Percentiles rank a stretch among this genome's conserved stretches.
These are phyloP conservation scores for Solanum habrochaites DNA, from an alignment of 257 asterid genomes.

Conservation along the genomic window DNA sequence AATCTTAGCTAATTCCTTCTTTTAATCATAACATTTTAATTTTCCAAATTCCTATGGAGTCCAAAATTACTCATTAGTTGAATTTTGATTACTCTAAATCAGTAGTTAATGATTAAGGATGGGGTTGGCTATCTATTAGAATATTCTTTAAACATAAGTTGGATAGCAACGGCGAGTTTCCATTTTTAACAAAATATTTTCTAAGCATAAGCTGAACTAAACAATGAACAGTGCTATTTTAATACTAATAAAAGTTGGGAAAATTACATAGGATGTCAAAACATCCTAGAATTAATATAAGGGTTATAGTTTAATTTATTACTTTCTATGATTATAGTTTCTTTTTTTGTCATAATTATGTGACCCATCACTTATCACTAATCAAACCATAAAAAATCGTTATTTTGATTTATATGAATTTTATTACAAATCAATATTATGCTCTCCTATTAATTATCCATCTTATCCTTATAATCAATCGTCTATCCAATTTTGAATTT, in stretches of 20 bases:
- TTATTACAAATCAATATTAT: no score
- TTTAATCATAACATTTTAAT: neutral
- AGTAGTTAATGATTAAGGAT: neutral
- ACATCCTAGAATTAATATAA: no score
- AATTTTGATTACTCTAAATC: neutral
- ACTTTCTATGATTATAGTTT: no score
- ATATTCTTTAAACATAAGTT: neutral
- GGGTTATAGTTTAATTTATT: no score
- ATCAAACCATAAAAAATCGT: no score
- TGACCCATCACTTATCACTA: no score
- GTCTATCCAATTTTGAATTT: no score
- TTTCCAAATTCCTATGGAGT: neutral
- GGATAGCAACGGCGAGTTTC: neutral
- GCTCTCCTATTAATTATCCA: no score
- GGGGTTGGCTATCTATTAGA: neutral
- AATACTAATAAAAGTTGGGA: neutral
- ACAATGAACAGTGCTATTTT: neutral
- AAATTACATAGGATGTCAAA: no score
- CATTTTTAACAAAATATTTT: neutral
- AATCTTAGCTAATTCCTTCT: neutral
- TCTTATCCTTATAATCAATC: no score
- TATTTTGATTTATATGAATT: no score
- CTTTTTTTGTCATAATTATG: no score
- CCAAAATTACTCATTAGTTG: neutral
- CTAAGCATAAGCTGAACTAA: neutral